Percentiles rank a stretch among this genome's conserved stretches.
Evolutionary conservation across 2,329 filamentous ascomycete species (phyloP).

Genomic region (Monilinia fructicola): DNA sequence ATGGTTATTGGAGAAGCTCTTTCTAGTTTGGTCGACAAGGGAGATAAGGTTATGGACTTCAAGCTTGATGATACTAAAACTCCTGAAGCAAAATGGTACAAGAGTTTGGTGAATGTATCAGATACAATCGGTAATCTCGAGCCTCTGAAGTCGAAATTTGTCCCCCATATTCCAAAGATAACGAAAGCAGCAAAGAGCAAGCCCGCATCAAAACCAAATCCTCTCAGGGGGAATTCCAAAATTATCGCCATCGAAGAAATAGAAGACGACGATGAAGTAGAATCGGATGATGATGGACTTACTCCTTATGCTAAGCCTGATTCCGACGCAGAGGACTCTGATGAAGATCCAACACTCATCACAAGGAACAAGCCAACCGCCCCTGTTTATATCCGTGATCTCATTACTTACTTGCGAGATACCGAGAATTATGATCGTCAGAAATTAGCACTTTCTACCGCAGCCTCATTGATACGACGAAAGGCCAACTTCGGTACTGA

Average conservation of each 20-base stretch:
- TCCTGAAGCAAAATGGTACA: conserved; percentile 73
- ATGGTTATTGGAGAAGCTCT: conserved; percentile 81
- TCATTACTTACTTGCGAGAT: conserved; percentile 76
- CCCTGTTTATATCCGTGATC: conserved; percentile 87
- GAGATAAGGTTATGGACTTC: conserved; percentile 75
- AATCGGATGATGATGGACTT: conserved; percentile 51
- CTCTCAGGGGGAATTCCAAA: conserved; percentile 36
- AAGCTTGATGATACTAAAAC: conserved; percentile 75
- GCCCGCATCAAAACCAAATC: conserved; percentile 38
- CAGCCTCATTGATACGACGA: conserved; percentile 77
- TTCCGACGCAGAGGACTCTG: conserved; percentile 85
- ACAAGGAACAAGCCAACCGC: conserved; percentile 78
- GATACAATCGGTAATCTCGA: conserved; percentile 63
- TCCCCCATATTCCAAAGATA: conserved; percentile 28
- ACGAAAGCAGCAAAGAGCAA: conserved; percentile 31
- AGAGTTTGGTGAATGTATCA: conserved; percentile 59
- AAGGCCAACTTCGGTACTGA: conserved; percentile 89
- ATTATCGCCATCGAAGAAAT: conserved; percentile 65
- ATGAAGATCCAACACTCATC: conserved; percentile 87
- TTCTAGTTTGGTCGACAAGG: conserved; percentile 59
- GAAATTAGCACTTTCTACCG: conserved; percentile 73
- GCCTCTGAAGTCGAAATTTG: conserved; percentile 44
- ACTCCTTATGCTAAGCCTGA: conserved; percentile 80
- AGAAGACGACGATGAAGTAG: conserved; percentile 54
- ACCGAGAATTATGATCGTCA: conserved; percentile 83